These are phyloP conservation scores for Collybiopsis confluens DNA, from an alignment of 768 basidiomycete species.

Conservation along the genomic window DNA sequence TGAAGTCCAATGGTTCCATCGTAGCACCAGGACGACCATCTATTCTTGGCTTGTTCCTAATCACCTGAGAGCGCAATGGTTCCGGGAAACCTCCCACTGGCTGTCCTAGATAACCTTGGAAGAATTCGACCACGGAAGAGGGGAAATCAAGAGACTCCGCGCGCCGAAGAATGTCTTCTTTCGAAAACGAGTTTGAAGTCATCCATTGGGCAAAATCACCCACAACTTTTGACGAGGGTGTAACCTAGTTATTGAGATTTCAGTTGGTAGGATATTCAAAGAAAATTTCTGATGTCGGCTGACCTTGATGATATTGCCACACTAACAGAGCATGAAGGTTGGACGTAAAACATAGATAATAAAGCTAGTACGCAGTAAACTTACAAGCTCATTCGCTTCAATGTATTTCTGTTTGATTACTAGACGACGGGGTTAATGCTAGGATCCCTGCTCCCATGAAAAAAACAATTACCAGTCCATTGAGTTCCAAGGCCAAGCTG, in stretches of 20 bases:
- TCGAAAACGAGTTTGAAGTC: conserved; percentile 89
- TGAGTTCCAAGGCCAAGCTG: conserved; percentile 96
- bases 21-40: conserved; percentile 88
- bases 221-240: conserved; percentile 97
- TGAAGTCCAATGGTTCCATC: conserved; percentile 90
- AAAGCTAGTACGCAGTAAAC: conserved; percentile 20
- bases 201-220: conserved; percentile 99
- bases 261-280: not conserved
- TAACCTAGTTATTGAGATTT: conserved; percentile 50
- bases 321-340: conserved; percentile 38
- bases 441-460: conserved; percentile 9
- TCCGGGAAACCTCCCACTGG: conserved; percentile 99
- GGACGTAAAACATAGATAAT: conserved; percentile 11
- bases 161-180: conserved; percentile 79
- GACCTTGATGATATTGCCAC: conserved; percentile 95
- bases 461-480: conserved; percentile 65
- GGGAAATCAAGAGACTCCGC: conserved; percentile 96
- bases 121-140: conserved; percentile 94
- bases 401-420: conserved; percentile 99
- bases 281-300: not conserved
- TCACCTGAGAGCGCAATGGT: conserved; percentile 85
- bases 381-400: conserved; percentile 90
- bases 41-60: conserved; percentile 90
- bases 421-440: conserved; percentile 22
- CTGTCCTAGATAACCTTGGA: conserved; percentile 98